Evolutionary conservation across 768 basidiomycete species (phyloP), one percentile per base, ranked within the genome.

Genomic region (Terana coerulea): DNA sequence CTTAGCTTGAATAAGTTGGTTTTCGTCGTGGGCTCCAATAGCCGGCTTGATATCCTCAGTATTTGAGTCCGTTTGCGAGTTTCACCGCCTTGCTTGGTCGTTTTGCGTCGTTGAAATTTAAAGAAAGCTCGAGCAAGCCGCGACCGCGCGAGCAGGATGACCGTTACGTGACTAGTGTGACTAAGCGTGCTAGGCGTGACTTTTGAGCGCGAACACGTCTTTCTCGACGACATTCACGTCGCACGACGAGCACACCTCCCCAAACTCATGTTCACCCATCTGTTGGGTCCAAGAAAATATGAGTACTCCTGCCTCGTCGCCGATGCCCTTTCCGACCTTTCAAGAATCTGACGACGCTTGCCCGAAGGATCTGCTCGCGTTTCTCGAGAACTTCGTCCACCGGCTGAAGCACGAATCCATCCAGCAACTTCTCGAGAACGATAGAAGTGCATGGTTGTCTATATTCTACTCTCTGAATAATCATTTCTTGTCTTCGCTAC

Each of bases 301-400:
- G 51, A 43, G 40, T 36, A 35, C 15, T 31, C 44, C 51, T 9
- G 49, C 53, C 11, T 59, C 55, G 2, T 47, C 52, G 2, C 46
- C 44, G 11, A 14, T 51, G 3, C 61, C 64, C 0, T 36, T 57
- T 3, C 56, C 52, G 22, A 65, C 61, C 0, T 61, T 63, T 47
- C 61, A 62, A 35, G 36, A 52, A 33, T 39, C 51, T 36, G 44
- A 48, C 36, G 45, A 47, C 10, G 37, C 45, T 21, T 46, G 28
- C 11, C 45, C 45, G 6, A 46, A 46, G 19, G 35, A 24, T 15
- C 49, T 36, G 25, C 44, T 41, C 35, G 24, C 49, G 54, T 30
- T 57, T 55, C 15, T 45, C 28, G 30, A 31, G 12, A 58, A 24
- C 50, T 62, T 37, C 46, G 51, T 30, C 4, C 30, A 22, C 10